Evolutionary conservation across 495 filamentous ascomycete species (phyloP).

Genomic region (Penicillium flavigenum): DNA sequence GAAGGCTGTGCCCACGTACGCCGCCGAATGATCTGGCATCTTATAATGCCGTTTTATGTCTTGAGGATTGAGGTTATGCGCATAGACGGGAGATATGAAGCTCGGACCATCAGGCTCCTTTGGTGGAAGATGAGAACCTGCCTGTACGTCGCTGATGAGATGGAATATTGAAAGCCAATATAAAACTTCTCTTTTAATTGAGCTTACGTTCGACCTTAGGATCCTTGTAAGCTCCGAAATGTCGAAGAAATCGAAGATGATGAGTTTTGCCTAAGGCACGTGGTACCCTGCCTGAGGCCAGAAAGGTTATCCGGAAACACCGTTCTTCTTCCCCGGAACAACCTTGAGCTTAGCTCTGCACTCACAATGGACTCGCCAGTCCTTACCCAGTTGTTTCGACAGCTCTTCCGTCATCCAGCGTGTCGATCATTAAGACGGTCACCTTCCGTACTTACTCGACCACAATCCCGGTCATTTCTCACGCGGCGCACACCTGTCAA

Average conservation of each 20-base stretch:
- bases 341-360: slow-evolving; percentile 10
- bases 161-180: background rate
- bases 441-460: slow-evolving; percentile 28
- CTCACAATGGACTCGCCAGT: slow-evolving; percentile 77
- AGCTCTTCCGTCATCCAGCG: slow-evolving; percentile 69
- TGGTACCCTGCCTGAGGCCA: slow-evolving; percentile 12
- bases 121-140: slow-evolving; percentile 1
- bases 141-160: background rate
- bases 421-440: slow-evolving; percentile 58
- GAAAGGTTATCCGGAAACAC: background rate
- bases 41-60: slow-evolving; percentile 8
- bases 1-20: slow-evolving; percentile 68
- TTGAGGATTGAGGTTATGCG: slow-evolving; percentile 7
- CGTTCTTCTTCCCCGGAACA: slow-evolving; percentile 10
- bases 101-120: slow-evolving; percentile 1
- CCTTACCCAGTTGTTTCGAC: slow-evolving; percentile 74
- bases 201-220: no score
- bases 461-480: slow-evolving; percentile 46
- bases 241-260: background rate
- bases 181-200: background rate
- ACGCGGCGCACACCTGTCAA: slow-evolving; percentile 33
- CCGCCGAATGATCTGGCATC: slow-evolving; percentile 34
- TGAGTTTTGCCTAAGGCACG: slow-evolving; percentile 21
- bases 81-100: slow-evolving; percentile 9
- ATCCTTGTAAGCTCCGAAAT: background rate